Conservation (phyloP, 495 filamentous ascomycete species). For the Durotheca rogersii region DNA sequence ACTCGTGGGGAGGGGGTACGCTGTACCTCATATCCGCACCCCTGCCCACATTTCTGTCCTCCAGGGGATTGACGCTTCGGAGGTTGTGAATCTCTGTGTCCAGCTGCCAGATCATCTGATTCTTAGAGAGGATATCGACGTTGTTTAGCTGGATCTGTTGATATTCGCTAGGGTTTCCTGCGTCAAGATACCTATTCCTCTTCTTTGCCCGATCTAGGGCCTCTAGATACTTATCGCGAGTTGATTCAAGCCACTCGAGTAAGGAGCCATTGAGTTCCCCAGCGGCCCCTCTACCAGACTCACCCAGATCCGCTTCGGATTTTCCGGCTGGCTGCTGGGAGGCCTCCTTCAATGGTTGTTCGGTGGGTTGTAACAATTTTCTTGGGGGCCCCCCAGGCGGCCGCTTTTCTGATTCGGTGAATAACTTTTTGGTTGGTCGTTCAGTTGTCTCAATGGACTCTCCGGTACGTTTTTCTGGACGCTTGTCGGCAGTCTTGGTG, state of each 20-base stretch:
- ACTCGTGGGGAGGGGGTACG: background rate
- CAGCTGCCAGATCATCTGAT: conserved; percentile 19
- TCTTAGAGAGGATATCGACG: conserved; percentile 23
- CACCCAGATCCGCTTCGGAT: background rate
- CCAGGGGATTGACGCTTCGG: background rate
- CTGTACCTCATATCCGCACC: conserved; percentile 4
- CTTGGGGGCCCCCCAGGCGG: no score
- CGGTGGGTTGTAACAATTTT: no score
- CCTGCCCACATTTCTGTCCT: background rate
- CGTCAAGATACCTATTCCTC: conserved; percentile 14
- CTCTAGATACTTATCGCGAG: conserved; percentile 1
- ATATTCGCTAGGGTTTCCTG: conserved; percentile 11
- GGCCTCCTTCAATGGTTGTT: no score
- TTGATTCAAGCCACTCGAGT: background rate
- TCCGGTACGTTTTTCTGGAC: no score
- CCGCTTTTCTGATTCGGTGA: no score
- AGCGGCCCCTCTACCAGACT: no score
- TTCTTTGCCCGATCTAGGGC: background rate
- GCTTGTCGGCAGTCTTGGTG: no score
- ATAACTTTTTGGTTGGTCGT: no score
- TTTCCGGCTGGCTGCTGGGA: background rate
- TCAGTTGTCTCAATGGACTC: no score
- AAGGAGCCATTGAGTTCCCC: background rate
- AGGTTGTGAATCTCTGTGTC: conserved; percentile 18
- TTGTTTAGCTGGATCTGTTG: conserved; percentile 19